Base-by-base conservation (phyloP, 1,139 yeast species). In the Maudiozyma humilis region DNA sequence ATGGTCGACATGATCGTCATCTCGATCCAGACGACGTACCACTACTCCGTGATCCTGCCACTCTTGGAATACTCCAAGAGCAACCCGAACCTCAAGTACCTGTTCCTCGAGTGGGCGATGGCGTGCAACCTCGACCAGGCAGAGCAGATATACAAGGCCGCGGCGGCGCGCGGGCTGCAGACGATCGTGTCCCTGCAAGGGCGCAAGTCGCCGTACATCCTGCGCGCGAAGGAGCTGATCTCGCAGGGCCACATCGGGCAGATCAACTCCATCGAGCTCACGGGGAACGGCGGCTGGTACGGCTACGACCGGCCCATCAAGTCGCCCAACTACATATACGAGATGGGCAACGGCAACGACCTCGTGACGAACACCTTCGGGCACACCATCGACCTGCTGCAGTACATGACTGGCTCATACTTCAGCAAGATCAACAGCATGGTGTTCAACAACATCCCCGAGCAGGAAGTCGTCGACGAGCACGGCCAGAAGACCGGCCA, bases 251-350 rank as follows among this genome's bases (percentile, higher is more conserved):
- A 54, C 42, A 54, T 57, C 19, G 60, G 60, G 29, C 54, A 53
- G 2, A 57, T 57, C 7, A 57, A 54, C 40, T 55, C 59, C 5
- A 50, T 56, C 6, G 61, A 57, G 42, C 46, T 57, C 17, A 51
- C 58, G 8, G 59, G 55, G 4, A 56, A 56, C 43, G 61, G 54
- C 40, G 60, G 59, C 18, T 56, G 59, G 59, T 57, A 51, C 38
- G 61, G 61, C n/a, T 52, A 55, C 42, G 59, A 56, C 39, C 46
- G 61, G 38, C 53, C 54, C 4, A 36, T 43, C 14, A 54, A 54
- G 40, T 51, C 56, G 2, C 59, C 61, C 2, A 42, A 44, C 19
- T 54, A 50, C 38, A 48, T 57, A 14, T 56, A 50, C 45, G 59
- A 57, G 31, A 44, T 51, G 39, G 56, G 54, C 3, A 50, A 53